Evolutionary conservation across 2,329 filamentous ascomycete genomes (phyloP).

Genomic region (Claviceps spartinae): DNA sequence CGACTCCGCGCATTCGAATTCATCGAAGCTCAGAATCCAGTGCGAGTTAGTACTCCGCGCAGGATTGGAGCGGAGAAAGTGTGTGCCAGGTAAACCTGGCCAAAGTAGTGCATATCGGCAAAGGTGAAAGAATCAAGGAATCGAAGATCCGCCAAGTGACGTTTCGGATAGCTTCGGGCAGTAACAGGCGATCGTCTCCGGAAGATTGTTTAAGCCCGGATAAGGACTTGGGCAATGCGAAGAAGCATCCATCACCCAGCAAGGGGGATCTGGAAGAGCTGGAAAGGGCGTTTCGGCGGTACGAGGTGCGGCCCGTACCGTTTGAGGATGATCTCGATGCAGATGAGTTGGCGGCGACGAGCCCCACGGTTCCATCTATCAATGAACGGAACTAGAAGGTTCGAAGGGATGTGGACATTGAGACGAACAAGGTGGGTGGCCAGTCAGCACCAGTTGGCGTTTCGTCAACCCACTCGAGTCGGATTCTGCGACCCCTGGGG

Average conservation of each 20-base stretch:
- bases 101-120: constrained; percentile 5
- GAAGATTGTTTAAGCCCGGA: background rate
- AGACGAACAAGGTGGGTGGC: background rate
- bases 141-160: constrained; percentile 3
- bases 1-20: constrained; percentile 21
- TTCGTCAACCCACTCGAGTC: background rate
- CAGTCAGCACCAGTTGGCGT: background rate
- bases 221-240: constrained; percentile 13
- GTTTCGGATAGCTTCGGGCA: background rate
- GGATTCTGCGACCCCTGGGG: background rate
- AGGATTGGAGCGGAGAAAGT: constrained; percentile 1
- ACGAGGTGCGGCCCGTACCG: constrained; percentile 12
- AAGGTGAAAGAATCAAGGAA: background rate
- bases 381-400: constrained; percentile 17
- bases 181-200: background rate
- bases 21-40: background rate
- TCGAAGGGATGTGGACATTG: background rate
- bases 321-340: constrained; percentile 12
- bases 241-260: constrained; percentile 33
- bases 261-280: constrained; percentile 27
- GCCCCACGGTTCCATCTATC: constrained; percentile 7
- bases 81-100: constrained; percentile 7
- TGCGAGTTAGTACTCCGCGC: background rate
- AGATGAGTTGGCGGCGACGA: constrained; percentile 18
- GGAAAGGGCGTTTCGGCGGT: constrained; percentile 21